Evolutionary conservation across 331 rosid genomes (phyloP).

Genomic region (Quercus lobata): DNA sequence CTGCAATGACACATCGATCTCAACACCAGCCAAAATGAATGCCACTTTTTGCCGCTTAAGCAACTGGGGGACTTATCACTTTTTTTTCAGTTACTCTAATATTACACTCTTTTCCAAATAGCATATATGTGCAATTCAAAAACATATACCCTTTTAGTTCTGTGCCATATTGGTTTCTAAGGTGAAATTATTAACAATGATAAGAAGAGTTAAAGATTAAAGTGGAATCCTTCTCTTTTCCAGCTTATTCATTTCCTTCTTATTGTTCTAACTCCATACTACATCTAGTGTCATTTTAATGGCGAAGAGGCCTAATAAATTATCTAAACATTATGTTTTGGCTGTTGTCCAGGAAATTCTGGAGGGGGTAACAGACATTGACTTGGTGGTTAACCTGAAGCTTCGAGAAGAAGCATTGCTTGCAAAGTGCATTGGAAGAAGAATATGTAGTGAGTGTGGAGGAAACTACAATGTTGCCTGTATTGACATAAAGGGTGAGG

Average conservation of each 20-base stretch:
- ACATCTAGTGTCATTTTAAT: neutral
- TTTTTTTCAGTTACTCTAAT: neutral
- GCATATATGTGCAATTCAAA: neutral
- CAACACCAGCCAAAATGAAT: neutral
- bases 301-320: neutral
- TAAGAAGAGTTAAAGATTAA: neutral
- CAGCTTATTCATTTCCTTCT: neutral
- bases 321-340: constrained; percentile 7
- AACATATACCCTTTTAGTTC: neutral
- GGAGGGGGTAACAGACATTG: constrained; percentile 75
- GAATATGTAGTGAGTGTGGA: constrained; percentile 86
- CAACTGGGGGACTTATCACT: neutral
- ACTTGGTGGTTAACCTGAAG: constrained; percentile 87
- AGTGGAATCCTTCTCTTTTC: neutral
- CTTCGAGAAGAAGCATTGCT: constrained; percentile 80
- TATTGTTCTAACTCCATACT: neutral
- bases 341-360: constrained; percentile 64
- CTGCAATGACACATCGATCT: neutral
- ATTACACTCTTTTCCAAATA: neutral
- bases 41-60: neutral
- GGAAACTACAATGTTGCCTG: constrained; percentile 81
- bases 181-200: neutral
- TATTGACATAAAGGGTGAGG: constrained; percentile 57
- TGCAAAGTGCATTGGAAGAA: constrained; percentile 90
- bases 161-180: neutral